phyloP scores from a whole-genome alignment of 1,139 yeast species.

The Wickerhamomyces sp. region DNA sequence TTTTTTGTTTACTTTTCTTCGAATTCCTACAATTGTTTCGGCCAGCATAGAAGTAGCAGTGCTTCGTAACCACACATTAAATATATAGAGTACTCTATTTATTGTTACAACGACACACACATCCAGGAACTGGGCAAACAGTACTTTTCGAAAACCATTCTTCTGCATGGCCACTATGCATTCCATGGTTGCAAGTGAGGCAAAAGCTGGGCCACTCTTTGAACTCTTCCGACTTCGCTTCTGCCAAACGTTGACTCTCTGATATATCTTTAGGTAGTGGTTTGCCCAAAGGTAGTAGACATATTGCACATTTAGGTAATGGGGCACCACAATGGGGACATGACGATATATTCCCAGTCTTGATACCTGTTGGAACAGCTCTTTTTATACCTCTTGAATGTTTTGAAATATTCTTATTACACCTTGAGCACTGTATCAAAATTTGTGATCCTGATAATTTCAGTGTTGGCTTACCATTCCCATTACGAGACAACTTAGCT shows the following conservation, averaged over 20 bases:
- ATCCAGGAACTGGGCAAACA: slow-evolving; percentile 93
- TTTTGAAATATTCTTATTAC: slow-evolving; percentile 65
- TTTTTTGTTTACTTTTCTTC: neutral
- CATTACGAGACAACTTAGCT: slow-evolving; percentile 55
- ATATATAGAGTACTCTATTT: slow-evolving; percentile 11
- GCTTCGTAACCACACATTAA: too few species aligned
- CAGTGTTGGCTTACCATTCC: slow-evolving; percentile 43
- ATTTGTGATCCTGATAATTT: slow-evolving; percentile 68
- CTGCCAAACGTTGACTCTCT: slow-evolving; percentile 14
- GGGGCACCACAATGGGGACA: slow-evolving; percentile 89
- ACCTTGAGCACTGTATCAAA: slow-evolving; percentile 72
- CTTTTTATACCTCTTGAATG: slow-evolving; percentile 12
- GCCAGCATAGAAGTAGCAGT: neutral
- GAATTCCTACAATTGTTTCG: neutral
- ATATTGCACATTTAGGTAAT: slow-evolving; percentile 89
- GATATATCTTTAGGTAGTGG: slow-evolving; percentile 44
- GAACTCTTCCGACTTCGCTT: slow-evolving; percentile 29
- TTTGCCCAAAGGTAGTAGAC: slow-evolving; percentile 77
- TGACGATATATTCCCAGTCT: slow-evolving; percentile 23
- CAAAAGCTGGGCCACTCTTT: slow-evolving; percentile 87
- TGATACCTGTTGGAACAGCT: slow-evolving; percentile 1
- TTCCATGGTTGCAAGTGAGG: slow-evolving; percentile 85
- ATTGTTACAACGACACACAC: slow-evolving; percentile 69
- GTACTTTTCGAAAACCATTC: slow-evolving; percentile 90
- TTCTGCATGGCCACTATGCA: slow-evolving; percentile 92